A percentile compares a stretch with the other conserved stretches of the same genome.
Evolutionary conservation across 2,329 filamentous ascomycete species (phyloP).

Genomic region (Biscogniauxia mediterranea): DNA sequence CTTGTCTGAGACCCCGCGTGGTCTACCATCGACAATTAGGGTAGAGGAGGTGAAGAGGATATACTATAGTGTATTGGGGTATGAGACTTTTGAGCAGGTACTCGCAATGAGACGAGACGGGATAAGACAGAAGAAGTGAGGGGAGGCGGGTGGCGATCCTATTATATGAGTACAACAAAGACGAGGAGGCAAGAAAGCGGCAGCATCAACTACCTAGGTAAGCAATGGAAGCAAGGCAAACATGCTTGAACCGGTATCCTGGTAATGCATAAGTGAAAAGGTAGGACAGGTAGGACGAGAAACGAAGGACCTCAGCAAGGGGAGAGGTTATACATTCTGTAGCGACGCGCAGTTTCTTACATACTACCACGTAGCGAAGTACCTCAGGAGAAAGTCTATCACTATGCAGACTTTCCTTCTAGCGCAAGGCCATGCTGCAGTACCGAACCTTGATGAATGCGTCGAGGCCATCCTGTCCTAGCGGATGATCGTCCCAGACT

Average conservation of each 20-base stretch:
- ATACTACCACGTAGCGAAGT: neutral
- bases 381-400: neutral
- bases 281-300: neutral
- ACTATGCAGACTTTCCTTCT: neutral
- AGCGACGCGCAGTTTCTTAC: no score
- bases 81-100: neutral
- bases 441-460: neutral
- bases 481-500: neutral
- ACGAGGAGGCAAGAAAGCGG: neutral
- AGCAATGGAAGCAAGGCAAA: neutral
- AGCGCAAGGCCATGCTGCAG: neutral
- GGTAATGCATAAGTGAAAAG: neutral
- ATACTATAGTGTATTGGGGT: conserved; percentile 4
- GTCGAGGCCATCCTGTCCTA: neutral
- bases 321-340: no score
- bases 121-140: neutral
- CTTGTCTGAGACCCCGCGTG: conserved; percentile 24
- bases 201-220: neutral
- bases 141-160: neutral
- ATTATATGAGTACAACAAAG: neutral
- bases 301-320: no score
- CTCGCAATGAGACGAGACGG: neutral
- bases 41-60: neutral
- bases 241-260: neutral
- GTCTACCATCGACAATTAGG: conserved; percentile 9